Conservation (phyloP, 2,329 filamentous ascomycete species). For the Ceratocystis cubensis region DNA sequence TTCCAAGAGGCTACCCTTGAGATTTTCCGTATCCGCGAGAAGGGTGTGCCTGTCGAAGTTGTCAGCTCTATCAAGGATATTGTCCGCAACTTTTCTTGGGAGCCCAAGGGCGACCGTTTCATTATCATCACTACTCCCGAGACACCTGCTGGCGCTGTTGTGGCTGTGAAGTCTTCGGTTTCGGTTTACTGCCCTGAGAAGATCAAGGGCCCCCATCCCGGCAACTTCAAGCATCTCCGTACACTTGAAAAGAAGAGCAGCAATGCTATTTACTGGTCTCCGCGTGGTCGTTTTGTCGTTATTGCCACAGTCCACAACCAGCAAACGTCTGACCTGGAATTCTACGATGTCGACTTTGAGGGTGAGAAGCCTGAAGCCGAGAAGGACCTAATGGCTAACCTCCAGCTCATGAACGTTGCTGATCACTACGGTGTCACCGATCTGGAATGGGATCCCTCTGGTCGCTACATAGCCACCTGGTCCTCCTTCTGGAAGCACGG, state of each 20-base stretch:
- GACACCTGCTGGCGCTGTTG: conserved; percentile 61
- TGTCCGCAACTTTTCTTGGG: conserved; percentile 99
- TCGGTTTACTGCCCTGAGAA: conserved; percentile 97
- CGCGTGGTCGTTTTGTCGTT: conserved; percentile 86
- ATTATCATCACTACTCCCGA: conserved; percentile 93
- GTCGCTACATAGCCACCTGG: conserved; percentile 85
- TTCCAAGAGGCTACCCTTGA: conserved; percentile 92
- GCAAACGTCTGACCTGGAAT: conserved; percentile 90
- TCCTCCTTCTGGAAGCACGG: conserved; percentile 92
- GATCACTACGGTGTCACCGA: conserved; percentile 98
- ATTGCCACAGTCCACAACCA: conserved; percentile 86
- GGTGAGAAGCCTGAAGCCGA: conserved; percentile 88
- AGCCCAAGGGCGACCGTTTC: conserved; percentile 94
- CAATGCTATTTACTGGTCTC: conserved; percentile 99
- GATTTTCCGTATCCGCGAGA: conserved; percentile 94
- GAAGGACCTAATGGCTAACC: conserved; percentile 87
- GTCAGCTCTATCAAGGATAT: conserved; percentile 97
- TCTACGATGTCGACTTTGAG: conserved; percentile 96
- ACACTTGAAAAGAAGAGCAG: conserved; percentile 98
- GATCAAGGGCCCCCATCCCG: conserved; percentile 63
- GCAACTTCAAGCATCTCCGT: conserved; percentile 92
- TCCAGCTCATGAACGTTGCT: conserved; percentile 83
- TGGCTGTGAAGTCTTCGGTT: conserved; percentile 85
- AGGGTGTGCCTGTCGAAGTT: conserved; percentile 95
- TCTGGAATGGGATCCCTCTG: conserved; percentile 94